phyloP scores from a whole-genome alignment of 1,284 basidiomycete genomes.

The Sanguinoderma infundibulare region DNA sequence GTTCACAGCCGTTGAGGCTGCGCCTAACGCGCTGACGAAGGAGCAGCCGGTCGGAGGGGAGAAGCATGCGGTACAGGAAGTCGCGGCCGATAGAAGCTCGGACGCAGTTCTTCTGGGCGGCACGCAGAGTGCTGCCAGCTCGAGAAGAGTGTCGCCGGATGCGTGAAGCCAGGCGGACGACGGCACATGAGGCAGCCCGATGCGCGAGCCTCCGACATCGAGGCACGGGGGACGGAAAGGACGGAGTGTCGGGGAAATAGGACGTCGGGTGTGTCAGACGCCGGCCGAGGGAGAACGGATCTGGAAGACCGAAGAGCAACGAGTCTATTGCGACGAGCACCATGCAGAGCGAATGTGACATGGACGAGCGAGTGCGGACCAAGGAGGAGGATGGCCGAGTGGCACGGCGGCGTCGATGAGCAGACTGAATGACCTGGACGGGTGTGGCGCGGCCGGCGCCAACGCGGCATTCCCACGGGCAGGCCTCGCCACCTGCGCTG shows the following conservation, averaged over 20 bases:
- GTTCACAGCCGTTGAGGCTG: slow-evolving; percentile 8
- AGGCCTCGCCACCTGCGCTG: slow-evolving; percentile 31
- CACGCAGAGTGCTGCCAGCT: slow-evolving; percentile 2
- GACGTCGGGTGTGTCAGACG: slow-evolving; percentile 6
- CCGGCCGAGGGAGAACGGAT: slow-evolving; percentile 4
- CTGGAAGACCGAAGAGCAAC: neutral
- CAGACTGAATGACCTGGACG: slow-evolving; percentile 23
- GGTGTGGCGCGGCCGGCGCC: slow-evolving; percentile 16
- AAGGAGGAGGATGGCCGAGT: neutral
- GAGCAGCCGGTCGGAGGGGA: slow-evolving; percentile 7
- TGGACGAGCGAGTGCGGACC: too few species aligned
- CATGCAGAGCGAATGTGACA: too few species aligned
- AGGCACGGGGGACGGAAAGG: too few species aligned
- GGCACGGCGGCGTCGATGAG: too few species aligned
- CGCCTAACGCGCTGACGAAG: neutral
- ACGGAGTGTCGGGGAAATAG: slow-evolving; percentile 11
- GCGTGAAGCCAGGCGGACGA: neutral
- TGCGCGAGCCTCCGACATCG: slow-evolving; percentile 9
- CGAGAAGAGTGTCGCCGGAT: neutral
- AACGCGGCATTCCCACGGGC: slow-evolving; percentile 28
- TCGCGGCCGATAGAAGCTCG: slow-evolving; percentile 19
- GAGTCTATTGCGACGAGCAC: too few species aligned
- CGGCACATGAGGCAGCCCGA: slow-evolving; percentile 12
- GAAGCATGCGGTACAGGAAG: slow-evolving; percentile 8
- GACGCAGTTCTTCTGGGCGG: slow-evolving; percentile 11